Conservation (phyloP, 352 stramenopile species). For the Heterotrichella gracilis region DNA sequence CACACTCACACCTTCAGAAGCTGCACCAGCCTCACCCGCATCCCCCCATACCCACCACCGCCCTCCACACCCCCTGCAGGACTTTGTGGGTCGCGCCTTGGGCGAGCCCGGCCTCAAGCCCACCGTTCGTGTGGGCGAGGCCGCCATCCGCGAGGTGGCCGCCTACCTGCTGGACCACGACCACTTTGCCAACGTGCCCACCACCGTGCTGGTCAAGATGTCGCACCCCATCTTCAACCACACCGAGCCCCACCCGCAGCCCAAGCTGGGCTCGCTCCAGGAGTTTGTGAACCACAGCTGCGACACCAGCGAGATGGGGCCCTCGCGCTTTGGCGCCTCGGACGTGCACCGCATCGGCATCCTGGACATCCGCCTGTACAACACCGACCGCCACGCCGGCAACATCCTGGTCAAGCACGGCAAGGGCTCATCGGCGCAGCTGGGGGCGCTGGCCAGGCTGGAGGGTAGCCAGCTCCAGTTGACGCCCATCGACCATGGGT, state of each 20-base stretch:
- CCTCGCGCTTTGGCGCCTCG: constrained; percentile 28
- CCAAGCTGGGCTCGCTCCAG: constrained; percentile 34
- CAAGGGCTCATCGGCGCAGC: not conserved
- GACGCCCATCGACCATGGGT: constrained; percentile 37
- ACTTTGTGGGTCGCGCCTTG: too few relatives aligned
- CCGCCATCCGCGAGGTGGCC: constrained; percentile 16
- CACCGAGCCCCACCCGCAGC: too few relatives aligned
- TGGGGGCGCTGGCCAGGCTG: not conserved
- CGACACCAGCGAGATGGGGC: constrained; percentile 33
- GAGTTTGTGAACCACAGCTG: constrained; percentile 36
- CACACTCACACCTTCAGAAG: too few relatives aligned
- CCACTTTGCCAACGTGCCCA: constrained; percentile 13
- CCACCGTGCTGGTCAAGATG: constrained; percentile 14
- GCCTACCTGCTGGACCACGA: constrained; percentile 18
- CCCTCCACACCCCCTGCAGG: too few relatives aligned
- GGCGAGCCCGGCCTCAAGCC: too few relatives aligned
- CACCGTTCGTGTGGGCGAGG: too few relatives aligned
- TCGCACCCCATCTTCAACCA: too few relatives aligned
- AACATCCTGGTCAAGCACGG: constrained; percentile 29
- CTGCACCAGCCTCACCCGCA: too few relatives aligned
- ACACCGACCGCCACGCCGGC: constrained; percentile 40
- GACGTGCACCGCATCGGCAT: constrained; percentile 42
- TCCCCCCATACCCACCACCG: too few relatives aligned
- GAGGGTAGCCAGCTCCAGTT: constrained; percentile 17
- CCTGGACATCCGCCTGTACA: constrained; percentile 40